phyloP scores from a whole-genome alignment of 2,329 filamentous ascomycete genomes.

The Fusarium zealandicum region DNA sequence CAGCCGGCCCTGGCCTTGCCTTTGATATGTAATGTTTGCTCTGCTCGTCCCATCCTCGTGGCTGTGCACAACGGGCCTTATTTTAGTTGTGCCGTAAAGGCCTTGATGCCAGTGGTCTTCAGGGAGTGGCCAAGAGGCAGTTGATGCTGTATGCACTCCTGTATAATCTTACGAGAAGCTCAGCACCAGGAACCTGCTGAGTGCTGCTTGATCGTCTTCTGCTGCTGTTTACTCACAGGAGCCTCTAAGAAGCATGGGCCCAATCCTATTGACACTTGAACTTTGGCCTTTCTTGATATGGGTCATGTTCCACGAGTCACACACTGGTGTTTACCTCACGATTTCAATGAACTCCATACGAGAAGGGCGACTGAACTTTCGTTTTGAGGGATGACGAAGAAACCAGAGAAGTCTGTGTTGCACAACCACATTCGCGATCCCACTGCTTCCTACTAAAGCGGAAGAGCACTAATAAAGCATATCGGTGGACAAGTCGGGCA shows the following conservation, averaged over 20 bases:
- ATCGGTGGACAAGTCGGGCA: background rate
- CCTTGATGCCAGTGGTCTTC: background rate
- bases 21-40: no score
- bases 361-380: background rate
- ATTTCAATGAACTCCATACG: background rate
- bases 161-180: background rate
- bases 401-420: background rate
- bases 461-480: conserved; percentile 10
- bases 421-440: background rate
- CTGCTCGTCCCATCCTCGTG: background rate
- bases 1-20: background rate
- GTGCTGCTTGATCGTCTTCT: no score
- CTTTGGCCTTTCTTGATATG: conserved; percentile 1
- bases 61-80: background rate
- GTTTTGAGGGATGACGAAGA: background rate
- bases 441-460: conserved; percentile 10
- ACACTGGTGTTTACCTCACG: background rate
- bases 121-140: background rate
- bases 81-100: background rate
- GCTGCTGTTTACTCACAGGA: no score
- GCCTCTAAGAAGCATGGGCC: background rate
- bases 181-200: no score
- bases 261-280: background rate
- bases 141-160: background rate
- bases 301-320: conserved; percentile 12